These are phyloP conservation scores for Daldinia bambusicola DNA, from an alignment of 495 filamentous ascomycete species.

Conservation along the genomic window DNA sequence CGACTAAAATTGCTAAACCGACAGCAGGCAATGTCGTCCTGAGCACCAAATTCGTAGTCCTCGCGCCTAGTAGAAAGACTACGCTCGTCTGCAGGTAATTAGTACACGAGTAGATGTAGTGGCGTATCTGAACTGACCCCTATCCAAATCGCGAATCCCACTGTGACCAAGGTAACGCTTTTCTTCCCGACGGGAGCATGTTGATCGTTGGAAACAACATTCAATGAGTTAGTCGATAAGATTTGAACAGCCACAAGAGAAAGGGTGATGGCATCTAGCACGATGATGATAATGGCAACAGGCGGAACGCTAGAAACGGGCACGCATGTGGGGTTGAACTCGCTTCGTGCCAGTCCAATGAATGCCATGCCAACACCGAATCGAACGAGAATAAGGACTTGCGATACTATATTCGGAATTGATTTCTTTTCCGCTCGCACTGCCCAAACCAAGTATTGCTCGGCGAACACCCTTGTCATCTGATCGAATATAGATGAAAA, in stretches of 20 bases:
- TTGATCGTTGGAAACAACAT: conserved; percentile 36
- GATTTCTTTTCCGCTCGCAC: conserved; percentile 50
- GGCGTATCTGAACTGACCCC: conserved; percentile 49
- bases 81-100: conserved; percentile 57
- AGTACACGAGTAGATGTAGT: conserved; percentile 30
- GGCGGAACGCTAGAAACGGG: conserved; percentile 58
- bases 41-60: conserved; percentile 51
- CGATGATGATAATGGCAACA: conserved; percentile 55
- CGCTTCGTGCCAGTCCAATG: conserved; percentile 59
- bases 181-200: conserved; percentile 27
- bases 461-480: conserved; percentile 58
- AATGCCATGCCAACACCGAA: conserved; percentile 61
- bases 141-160: conserved; percentile 61
- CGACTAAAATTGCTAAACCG: conserved; percentile 60
- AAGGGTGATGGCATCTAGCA: conserved; percentile 59
- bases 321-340: conserved; percentile 62
- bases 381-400: conserved; percentile 56
- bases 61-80: conserved; percentile 58
- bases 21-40: conserved; percentile 62
- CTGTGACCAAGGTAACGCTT: conserved; percentile 53
- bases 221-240: conserved; percentile 47
- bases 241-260: conserved; percentile 50
- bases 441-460: conserved; percentile 64
- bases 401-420: conserved; percentile 48
- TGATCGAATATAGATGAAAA: conserved; percentile 65